Percentiles rank a stretch among this genome's conserved stretches.
These are phyloP conservation scores for Lentinula raphanica DNA, from an alignment of 768 basidiomycete species.

Conservation along the genomic window DNA sequence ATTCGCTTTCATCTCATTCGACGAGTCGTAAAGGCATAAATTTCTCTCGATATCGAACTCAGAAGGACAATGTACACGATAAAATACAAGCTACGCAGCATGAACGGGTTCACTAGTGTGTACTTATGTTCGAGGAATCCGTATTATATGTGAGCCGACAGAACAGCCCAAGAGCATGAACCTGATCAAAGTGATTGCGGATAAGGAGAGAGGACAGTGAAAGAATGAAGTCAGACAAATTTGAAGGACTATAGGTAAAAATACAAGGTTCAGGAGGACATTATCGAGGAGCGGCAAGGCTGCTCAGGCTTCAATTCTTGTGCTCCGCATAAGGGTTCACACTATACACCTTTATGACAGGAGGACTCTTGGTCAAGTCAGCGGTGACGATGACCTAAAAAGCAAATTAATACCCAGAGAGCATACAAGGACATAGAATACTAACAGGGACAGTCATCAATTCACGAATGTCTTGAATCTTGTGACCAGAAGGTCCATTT, in stretches of 20 bases:
- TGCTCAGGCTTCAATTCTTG: conserved; percentile 23
- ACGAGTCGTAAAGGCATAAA: neutral
- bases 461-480: conserved; percentile 92
- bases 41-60: conserved; percentile 8
- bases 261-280: conserved; percentile 1
- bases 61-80: conserved; percentile 15
- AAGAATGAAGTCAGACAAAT: neutral
- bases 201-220: neutral
- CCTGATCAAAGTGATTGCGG: neutral
- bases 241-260: conserved; percentile 2
- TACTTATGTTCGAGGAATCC: conserved; percentile 8
- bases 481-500: conserved; percentile 72
- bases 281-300: neutral
- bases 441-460: conserved; percentile 89
- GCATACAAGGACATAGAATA: conserved; percentile 12
- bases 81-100: conserved; percentile 14
- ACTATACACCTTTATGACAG: conserved; percentile 95
- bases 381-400: conserved; percentile 88
- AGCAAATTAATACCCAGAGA: conserved; percentile 8
- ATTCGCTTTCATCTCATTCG: neutral
- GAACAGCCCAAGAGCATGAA: neutral
- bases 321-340: conserved; percentile 82
- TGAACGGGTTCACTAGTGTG: conserved; percentile 8
- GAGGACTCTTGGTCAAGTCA: conserved; percentile 92
- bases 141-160: conserved; percentile 8